Conservation (phyloP, 2,329 filamentous ascomycete species). For the Colletotrichum costaricense region DNA sequence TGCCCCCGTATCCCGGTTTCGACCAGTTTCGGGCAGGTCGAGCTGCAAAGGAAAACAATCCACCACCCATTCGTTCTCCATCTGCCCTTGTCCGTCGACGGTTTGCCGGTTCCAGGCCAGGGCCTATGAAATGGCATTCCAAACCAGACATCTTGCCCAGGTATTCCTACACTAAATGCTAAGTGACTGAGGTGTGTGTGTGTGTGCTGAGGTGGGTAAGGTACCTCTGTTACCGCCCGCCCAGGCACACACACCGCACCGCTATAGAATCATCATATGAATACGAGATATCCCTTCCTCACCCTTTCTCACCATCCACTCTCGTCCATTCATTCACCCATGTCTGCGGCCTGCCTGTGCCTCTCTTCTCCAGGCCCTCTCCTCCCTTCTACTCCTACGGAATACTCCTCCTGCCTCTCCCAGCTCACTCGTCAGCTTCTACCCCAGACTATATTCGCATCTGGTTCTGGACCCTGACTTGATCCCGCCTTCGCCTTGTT, state of each 20-base stretch:
- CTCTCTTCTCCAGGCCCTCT: neutral
- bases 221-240: slow-evolving; percentile 21
- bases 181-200: too few species aligned
- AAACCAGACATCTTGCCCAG: neutral
- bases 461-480: slow-evolving; percentile 1
- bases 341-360: neutral
- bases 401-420: neutral
- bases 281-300: slow-evolving; percentile 26
- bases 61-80: neutral
- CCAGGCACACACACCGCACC: neutral
- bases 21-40: slow-evolving; percentile 33
- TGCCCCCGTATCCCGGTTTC: slow-evolving; percentile 26
- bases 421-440: slow-evolving; percentile 2
- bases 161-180: neutral
- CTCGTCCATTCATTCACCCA: neutral
- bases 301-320: neutral
- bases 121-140: slow-evolving; percentile 30
- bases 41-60: slow-evolving; percentile 8
- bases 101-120: slow-evolving; percentile 19
- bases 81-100: slow-evolving; percentile 14
- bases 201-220: neutral
- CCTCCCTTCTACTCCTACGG: neutral
- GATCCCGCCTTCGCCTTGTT: slow-evolving; percentile 1
- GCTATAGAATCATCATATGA: slow-evolving; percentile 32
- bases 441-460: slow-evolving; percentile 10